A percentile compares a stretch with the other conserved stretches of the same genome.
These are phyloP conservation scores for Suzukiozyma palmioleophila DNA, from an alignment of 1,139 yeast species.

Conservation along the genomic window DNA sequence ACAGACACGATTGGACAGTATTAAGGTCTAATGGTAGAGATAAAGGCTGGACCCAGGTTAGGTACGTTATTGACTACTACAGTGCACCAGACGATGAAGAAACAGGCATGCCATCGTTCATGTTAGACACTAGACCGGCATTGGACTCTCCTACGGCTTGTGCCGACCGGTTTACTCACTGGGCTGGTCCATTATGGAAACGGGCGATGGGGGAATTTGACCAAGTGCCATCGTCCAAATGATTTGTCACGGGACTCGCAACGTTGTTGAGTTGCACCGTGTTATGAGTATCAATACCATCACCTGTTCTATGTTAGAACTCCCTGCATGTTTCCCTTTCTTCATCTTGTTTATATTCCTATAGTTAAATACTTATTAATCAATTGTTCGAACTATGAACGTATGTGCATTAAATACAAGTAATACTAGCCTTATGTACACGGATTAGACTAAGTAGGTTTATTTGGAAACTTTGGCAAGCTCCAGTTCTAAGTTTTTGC, in stretches of 20 bases:
- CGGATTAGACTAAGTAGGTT: background rate
- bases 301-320: no score
- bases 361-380: no score
- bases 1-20: slow-evolving; percentile 98
- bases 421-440: background rate
- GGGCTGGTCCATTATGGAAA: slow-evolving; percentile 40
- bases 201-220: slow-evolving; percentile 43
- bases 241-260: no score
- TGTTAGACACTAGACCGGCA: slow-evolving; percentile 93
- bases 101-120: slow-evolving; percentile 85
- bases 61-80: slow-evolving; percentile 94
- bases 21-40: slow-evolving; percentile 56
- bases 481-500: background rate
- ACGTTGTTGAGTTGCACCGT: no score
- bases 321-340: no score
- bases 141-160: slow-evolving; percentile 65
- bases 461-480: background rate
- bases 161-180: slow-evolving; percentile 57
- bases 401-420: no score
- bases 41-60: slow-evolving; percentile 49
- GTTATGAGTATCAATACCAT: no score
- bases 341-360: no score
- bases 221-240: slow-evolving; percentile 4
- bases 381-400: no score
- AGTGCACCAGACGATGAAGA: slow-evolving; percentile 87